Conservation (phyloP, 2,329 filamentous ascomycete genomes). For the Zymoseptoria passerinii region DNA sequence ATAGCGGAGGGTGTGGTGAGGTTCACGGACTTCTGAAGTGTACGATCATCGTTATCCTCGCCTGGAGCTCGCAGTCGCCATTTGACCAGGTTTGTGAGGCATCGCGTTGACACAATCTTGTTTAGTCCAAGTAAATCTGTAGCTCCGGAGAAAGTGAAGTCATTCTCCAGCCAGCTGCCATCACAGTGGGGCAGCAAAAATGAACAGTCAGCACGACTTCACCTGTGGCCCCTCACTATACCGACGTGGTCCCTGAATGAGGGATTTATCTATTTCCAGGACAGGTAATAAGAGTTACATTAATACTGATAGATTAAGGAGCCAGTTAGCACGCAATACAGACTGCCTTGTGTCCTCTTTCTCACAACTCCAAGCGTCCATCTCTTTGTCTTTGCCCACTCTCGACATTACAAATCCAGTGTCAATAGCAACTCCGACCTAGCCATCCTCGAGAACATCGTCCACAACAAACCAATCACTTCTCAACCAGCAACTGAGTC, state of each 20-base stretch:
- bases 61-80: too few species aligned
- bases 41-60: not conserved
- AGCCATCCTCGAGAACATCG: not conserved
- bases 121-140: not conserved
- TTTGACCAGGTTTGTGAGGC: not conserved
- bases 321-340: not conserved
- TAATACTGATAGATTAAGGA: not conserved
- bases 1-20: not conserved
- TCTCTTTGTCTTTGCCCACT: not conserved
- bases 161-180: not conserved
- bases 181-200: not conserved
- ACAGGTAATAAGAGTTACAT: not conserved
- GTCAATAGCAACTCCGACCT: not conserved
- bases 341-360: not conserved
- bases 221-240: not conserved
- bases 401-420: not conserved
- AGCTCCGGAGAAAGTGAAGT: not conserved
- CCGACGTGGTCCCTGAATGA: not conserved
- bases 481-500: not conserved
- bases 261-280: not conserved
- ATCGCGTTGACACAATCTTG: not conserved
- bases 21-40: not conserved
- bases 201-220: not conserved
- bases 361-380: not conserved
- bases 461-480: not conserved